Base-by-base conservation (phyloP, 139 green algal species). In the Chlorella sp. region DNA sequence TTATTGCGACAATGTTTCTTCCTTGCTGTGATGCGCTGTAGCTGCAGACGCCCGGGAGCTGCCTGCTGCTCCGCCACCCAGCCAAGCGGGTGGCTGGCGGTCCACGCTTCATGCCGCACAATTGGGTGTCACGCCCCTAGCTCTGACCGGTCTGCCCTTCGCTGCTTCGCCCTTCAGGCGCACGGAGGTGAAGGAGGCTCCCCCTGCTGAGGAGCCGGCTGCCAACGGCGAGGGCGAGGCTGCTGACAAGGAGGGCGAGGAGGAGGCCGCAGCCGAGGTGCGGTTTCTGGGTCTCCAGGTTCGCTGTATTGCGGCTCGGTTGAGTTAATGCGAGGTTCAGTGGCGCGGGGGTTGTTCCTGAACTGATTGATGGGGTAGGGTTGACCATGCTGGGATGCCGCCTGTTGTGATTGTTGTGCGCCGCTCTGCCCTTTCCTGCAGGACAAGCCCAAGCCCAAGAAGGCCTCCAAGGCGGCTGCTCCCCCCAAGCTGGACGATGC, bases 401-500 rank as follows among this genome's bases (percentile, higher is more conserved):
- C n/a, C 28, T 67, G 56, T 6, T 9, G 2, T 36, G 32, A 30
- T 56, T 62, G 39, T 16, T 30, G 20, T 4, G 1, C 23, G 16
- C 70, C 38, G 18, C 23, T 44, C 38, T 65, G n/a, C 38, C 51
- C 41, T 20, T 26, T 67, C 9, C n/a, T 68, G 74, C 74, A 82
- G 76, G 76, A 72, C 39, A 62, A 75, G 72, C 21, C n/a, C 28
- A 51, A 65, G 26, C 2, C 23, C 20, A 81, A 67, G 56, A 80
- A 75, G 55, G 63, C 1, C 28, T 65, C 13, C 55, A 81, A 80
- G 74, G 85, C 80, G 56, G 83, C 60, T 15, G 28, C 63, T 15
- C 83, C 71, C 2, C 76, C 68, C 30, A 85, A 85, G 63, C 82
- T 90, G 26, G 87, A 90, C 60, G 87, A 90, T 18, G 82, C 74